These are phyloP conservation scores for Alternaria sp. DNA, from an alignment of 2,329 filamentous ascomycete species.

Conservation along the genomic window DNA sequence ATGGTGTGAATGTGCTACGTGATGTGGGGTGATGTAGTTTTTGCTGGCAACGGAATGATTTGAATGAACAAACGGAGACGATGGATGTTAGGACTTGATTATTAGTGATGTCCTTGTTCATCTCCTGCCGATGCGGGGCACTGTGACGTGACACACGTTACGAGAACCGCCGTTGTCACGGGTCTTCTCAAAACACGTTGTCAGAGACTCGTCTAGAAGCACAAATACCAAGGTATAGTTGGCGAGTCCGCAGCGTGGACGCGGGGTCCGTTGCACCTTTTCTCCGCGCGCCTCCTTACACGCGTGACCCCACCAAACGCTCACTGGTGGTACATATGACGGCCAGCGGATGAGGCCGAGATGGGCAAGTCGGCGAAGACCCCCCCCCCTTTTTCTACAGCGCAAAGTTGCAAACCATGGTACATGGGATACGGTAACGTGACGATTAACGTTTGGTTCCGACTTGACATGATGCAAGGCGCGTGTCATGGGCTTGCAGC, in stretches of 20 bases:
- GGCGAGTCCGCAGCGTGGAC: background rate
- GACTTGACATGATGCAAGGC: constrained; percentile 20
- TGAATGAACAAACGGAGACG: background rate
- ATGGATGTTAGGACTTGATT: background rate
- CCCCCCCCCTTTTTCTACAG: background rate
- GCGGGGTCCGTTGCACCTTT: background rate
- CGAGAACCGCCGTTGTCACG: background rate
- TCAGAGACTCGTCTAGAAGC: constrained; percentile 4
- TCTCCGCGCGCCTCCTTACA: background rate
- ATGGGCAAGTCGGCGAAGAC: constrained; percentile 10
- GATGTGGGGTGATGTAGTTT: background rate
- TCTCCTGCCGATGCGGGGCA: background rate
- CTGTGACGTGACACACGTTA: background rate
- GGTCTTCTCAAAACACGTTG: background rate
- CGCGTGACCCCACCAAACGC: background rate
- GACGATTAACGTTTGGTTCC: constrained; percentile 14
- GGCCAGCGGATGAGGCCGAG: background rate
- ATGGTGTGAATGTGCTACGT: background rate
- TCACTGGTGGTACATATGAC: background rate
- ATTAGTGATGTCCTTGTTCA: background rate
- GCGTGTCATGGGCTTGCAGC: constrained; percentile 11
- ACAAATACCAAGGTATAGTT: background rate
- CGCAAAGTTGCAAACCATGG: constrained; percentile 16
- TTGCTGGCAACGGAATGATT: background rate
- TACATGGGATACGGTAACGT: constrained; percentile 6